Percentiles rank a stretch among this genome's conserved stretches.
phyloP scores from a whole-genome alignment of 305 asterid species.

The Withania somnifera region DNA sequence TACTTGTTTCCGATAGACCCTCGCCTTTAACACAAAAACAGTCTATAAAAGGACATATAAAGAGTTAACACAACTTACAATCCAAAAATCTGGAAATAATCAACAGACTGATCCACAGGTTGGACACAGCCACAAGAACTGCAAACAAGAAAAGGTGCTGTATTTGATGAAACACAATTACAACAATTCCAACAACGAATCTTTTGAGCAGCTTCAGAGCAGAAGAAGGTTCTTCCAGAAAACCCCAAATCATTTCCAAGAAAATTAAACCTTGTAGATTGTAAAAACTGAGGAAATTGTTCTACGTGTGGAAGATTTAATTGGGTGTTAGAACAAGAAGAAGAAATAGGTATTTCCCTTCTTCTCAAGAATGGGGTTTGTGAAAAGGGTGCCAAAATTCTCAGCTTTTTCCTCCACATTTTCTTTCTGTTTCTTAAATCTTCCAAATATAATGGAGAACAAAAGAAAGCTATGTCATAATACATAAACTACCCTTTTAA shows the following conservation, averaged over 20 bases:
- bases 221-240: slow-evolving; percentile 10
- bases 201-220: slow-evolving; percentile 28
- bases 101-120: slow-evolving; percentile 46
- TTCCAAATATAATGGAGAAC: too few species aligned
- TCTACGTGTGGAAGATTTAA: neutral
- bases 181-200: slow-evolving; percentile 84
- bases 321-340: neutral
- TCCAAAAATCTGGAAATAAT: slow-evolving; percentile 77
- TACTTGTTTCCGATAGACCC: too few species aligned
- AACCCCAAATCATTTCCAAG: neutral
- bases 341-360: neutral
- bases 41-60: too few species aligned
- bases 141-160: slow-evolving; percentile 69
- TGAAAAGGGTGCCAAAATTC: neutral
- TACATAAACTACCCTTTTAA: too few species aligned
- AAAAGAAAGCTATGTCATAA: too few species aligned
- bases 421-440: too few species aligned
- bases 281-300: neutral
- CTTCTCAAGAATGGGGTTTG: neutral
- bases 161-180: slow-evolving; percentile 22
- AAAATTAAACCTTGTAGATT: neutral
- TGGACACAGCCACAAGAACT: slow-evolving; percentile 65
- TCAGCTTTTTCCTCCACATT: neutral
- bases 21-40: too few species aligned
- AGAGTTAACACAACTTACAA: slow-evolving; percentile 33